phyloP scores from a whole-genome alignment of 306 rosid genomes.

The Potentilla sterilis region DNA sequence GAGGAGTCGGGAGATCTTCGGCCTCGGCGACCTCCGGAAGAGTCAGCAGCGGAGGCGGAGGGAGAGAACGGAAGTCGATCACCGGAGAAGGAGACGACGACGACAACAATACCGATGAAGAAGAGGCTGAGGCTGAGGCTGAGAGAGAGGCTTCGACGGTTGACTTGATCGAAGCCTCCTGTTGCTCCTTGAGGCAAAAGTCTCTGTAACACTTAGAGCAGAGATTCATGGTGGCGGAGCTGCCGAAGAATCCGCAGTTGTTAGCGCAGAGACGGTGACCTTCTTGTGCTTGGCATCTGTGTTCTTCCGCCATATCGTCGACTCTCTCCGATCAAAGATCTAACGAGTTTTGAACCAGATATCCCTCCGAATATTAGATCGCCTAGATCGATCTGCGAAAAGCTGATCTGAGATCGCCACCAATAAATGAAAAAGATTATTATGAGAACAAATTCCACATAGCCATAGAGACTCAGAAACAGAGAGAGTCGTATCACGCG shows the following conservation, averaged over 20 bases:
- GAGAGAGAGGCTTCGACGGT: slow-evolving; percentile 68
- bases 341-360: background rate
- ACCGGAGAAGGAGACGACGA: background rate
- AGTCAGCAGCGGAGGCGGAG: slow-evolving; percentile 28
- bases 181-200: slow-evolving; percentile 55
- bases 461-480: background rate
- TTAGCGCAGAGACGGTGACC: slow-evolving; percentile 83
- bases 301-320: slow-evolving; percentile 81
- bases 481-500: background rate
- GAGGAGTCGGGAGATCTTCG: slow-evolving; percentile 8
- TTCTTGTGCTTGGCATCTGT: slow-evolving; percentile 79
- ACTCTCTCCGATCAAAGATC: background rate
- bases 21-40: slow-evolving; percentile 30
- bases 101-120: slow-evolving; percentile 15
- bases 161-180: slow-evolving; percentile 71
- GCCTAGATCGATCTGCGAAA: slow-evolving; percentile 5
- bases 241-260: slow-evolving; percentile 95
- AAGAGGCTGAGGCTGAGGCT: background rate
- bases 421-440: background rate
- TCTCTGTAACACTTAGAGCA: slow-evolving; percentile 88
- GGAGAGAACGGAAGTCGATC: slow-evolving; percentile 22
- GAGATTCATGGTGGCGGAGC: slow-evolving; percentile 84
- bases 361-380: background rate
- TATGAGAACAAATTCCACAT: background rate
- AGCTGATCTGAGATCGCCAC: background rate